Conservation (phyloP, 1,139 yeast genomes). For the Diutina sp. region DNA sequence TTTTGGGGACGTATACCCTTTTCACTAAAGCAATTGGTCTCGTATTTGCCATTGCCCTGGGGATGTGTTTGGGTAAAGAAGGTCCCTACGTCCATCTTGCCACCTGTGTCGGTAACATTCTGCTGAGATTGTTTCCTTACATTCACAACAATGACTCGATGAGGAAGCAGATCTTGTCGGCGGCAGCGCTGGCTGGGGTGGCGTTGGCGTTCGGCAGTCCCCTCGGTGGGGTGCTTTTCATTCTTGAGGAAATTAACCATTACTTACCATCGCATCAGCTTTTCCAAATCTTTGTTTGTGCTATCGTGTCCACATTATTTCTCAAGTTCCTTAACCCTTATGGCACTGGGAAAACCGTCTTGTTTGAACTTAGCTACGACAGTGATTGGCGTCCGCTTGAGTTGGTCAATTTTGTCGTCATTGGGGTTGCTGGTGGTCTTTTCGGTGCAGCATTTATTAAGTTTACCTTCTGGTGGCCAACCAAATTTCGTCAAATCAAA, state of each 20-base stretch:
- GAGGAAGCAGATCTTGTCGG: slow-evolving; percentile 46
- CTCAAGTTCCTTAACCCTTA: slow-evolving; percentile 47
- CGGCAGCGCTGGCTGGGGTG: slow-evolving; percentile 59
- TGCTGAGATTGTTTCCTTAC: slow-evolving; percentile 37
- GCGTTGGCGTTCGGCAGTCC: slow-evolving; percentile 65
- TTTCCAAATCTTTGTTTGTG: slow-evolving; percentile 49
- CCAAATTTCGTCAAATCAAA: slow-evolving; percentile 20
- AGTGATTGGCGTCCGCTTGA: slow-evolving; percentile 46
- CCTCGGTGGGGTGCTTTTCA: slow-evolving; percentile 54
- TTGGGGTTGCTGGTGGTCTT: slow-evolving; percentile 46
- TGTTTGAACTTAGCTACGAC: slow-evolving; percentile 41
- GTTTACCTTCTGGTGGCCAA: slow-evolving; percentile 39
- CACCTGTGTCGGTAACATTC: slow-evolving; percentile 50
- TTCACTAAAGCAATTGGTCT: slow-evolving; percentile 38
- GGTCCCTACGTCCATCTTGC: slow-evolving; percentile 68
- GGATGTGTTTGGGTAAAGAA: slow-evolving; percentile 56
- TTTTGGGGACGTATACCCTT: slow-evolving; percentile 43
- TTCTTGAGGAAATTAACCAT: slow-evolving; percentile 53
- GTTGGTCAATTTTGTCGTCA: slow-evolving; percentile 30
- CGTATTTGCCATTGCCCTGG: slow-evolving; percentile 51
- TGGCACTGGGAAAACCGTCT: slow-evolving; percentile 50
- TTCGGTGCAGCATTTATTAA: slow-evolving; percentile 45
- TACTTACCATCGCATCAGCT: slow-evolving; percentile 46
- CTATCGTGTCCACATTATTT: slow-evolving; percentile 44
- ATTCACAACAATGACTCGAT: slow-evolving; percentile 39